Conservation (phyloP, 371 early-diverging fungal species). For the Thermomucor indicae-seudaticae region DNA sequence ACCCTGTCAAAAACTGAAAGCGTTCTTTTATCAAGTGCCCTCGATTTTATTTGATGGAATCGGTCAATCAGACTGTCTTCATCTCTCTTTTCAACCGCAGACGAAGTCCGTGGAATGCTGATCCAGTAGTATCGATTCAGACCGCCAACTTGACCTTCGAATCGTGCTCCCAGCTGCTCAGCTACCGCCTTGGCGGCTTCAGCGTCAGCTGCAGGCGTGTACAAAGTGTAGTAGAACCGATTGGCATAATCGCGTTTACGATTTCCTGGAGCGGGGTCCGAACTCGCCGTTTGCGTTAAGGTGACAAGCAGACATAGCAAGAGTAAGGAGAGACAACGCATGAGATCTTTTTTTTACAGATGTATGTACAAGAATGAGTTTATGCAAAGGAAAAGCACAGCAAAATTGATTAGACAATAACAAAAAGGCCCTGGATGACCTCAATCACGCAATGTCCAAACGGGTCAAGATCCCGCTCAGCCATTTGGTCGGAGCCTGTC, state of each 20-base stretch:
- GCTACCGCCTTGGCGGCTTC: constrained; percentile 38
- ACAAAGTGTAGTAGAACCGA: constrained; percentile 49
- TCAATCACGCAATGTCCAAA: too few relatives aligned
- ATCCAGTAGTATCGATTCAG: constrained; percentile 60
- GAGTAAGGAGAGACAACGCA: too few relatives aligned
- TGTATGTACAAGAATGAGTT: too few relatives aligned
- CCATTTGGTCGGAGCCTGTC: too few relatives aligned
- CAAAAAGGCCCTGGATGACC: too few relatives aligned
- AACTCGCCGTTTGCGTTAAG: too few relatives aligned
- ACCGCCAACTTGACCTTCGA: constrained; percentile 68
- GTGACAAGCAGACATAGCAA: too few relatives aligned
- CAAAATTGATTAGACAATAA: too few relatives aligned
- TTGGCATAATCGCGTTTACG: constrained; percentile 23
- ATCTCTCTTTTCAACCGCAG: constrained; percentile 11
- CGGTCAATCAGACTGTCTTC: constrained; percentile 6
- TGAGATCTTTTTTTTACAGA: too few relatives aligned
- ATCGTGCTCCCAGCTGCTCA: constrained; percentile 39
- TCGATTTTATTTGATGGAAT: constrained; percentile 5
- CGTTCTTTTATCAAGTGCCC: constrained; percentile 10
- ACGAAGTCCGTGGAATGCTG: constrained; percentile 23
- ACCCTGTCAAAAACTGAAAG: constrained; percentile 13
- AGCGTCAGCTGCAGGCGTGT: constrained; percentile 27
- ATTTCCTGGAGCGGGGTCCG: too few relatives aligned
- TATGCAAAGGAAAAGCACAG: too few relatives aligned
- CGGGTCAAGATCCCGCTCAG: too few relatives aligned